Evolutionary conservation across 1,284 basidiomycete genomes (phyloP).

Genomic region (Irpex sp.): DNA sequence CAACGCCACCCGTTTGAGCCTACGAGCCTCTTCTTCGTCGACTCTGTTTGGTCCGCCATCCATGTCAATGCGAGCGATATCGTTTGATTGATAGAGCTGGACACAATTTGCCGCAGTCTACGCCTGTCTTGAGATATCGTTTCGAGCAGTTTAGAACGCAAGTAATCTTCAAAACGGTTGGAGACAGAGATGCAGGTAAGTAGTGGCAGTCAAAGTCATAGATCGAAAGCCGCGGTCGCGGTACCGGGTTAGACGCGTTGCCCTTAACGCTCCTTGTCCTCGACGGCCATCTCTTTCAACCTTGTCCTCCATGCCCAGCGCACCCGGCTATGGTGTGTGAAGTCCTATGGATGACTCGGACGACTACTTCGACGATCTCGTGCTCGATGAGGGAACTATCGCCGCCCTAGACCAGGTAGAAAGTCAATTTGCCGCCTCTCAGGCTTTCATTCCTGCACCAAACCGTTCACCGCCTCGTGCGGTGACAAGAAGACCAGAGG

Average conservation of each 20-base stretch:
- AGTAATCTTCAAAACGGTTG: neutral
- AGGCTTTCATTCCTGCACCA: conserved; percentile 4
- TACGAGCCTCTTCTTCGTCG: conserved; percentile 63
- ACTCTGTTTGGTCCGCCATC: conserved; percentile 29
- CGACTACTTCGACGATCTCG: conserved; percentile 48
- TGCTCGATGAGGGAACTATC: conserved; percentile 60
- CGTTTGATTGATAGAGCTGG: neutral
- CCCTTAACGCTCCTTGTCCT: neutral
- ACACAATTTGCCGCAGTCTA: neutral
- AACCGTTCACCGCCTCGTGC: conserved; percentile 18
- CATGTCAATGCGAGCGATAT: conserved; percentile 14
- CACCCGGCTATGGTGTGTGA: conserved; percentile 6
- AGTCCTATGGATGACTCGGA: conserved; percentile 59
- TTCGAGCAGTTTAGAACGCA: neutral
- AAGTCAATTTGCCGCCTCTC: conserved; percentile 39
- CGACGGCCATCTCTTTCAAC: neutral
- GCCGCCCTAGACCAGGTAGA: conserved; percentile 62
- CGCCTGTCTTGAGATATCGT: neutral
- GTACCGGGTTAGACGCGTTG: neutral
- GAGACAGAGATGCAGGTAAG: neutral
- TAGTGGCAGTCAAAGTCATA: neutral
- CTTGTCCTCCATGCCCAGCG: neutral
- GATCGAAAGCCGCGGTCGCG: neutral
- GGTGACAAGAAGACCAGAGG: conserved; percentile 13
- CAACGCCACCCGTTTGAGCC: conserved; percentile 51